Evolutionary conservation across 331 rosid genomes (phyloP).

Genomic region (Pyrus hybrid): DNA sequence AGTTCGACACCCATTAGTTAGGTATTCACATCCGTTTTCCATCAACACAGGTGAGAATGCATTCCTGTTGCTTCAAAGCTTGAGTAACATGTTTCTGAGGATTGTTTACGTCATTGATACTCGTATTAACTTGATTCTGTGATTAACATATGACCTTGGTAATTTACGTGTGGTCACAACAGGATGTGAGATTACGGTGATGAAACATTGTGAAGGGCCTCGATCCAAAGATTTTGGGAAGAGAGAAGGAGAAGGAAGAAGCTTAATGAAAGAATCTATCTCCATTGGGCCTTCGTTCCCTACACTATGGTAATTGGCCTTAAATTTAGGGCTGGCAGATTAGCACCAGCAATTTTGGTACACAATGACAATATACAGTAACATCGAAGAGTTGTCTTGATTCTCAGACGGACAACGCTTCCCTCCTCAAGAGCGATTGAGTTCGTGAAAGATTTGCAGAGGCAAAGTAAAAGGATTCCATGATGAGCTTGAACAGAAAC

Average conservation of each 20-base stretch:
- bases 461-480: no score
- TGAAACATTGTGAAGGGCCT: neutral
- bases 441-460: no score
- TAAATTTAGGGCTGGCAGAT: no score
- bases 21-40: neutral
- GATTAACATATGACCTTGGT: neutral
- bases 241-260: neutral
- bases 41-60: neutral
- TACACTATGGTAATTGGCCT: neutral
- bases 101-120: neutral
- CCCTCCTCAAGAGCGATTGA: no score
- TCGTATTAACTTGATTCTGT: neutral
- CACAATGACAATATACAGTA: neutral
- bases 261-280: neutral
- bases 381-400: neutral
- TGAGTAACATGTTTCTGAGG: neutral
- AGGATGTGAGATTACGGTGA: neutral
- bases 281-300: neutral
- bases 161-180: neutral
- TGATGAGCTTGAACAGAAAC: no score
- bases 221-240: neutral
- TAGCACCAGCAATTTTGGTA: no score
- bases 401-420: no score
- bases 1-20: neutral
- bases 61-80: neutral